Evolutionary conservation across 306 rosid species (phyloP).

Genomic region (Elaeagnus macrophylla): DNA sequence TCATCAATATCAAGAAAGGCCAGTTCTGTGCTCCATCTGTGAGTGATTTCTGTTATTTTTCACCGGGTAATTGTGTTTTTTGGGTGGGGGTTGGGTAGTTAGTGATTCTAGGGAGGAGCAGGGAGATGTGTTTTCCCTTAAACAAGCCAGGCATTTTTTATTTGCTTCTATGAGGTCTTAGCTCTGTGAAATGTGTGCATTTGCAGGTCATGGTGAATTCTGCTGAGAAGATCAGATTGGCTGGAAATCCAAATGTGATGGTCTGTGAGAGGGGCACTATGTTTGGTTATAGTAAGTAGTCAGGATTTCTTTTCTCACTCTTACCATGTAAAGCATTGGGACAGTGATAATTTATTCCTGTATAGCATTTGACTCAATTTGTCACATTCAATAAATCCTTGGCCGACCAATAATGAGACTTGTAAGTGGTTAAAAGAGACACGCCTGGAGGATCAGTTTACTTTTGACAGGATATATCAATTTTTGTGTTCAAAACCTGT

Average conservation of each 20-base stretch:
- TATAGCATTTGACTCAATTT: no score
- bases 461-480: no score
- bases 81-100: background rate
- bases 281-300: constrained; percentile 98
- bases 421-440: no score
- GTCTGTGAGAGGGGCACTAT: constrained; percentile 98
- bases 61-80: background rate
- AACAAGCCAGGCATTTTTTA: background rate
- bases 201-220: constrained; percentile 82
- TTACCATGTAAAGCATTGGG: no score
- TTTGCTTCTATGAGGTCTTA: constrained; percentile 5
- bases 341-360: no score
- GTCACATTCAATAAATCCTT: no score
- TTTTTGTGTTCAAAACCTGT: no score
- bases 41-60: constrained; percentile 28
- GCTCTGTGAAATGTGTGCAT: background rate
- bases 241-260: constrained; percentile 94
- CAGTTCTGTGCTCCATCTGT: constrained; percentile 98
- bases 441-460: no score
- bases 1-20: constrained; percentile 86
- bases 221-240: constrained; percentile 83
- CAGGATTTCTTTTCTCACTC: constrained; percentile 10
- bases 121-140: background rate
- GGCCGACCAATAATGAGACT: no score
- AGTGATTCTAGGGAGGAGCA: no score